Evolutionary conservation across 768 basidiomycete species (phyloP).

Genomic region (Boletus rubropictus): DNA sequence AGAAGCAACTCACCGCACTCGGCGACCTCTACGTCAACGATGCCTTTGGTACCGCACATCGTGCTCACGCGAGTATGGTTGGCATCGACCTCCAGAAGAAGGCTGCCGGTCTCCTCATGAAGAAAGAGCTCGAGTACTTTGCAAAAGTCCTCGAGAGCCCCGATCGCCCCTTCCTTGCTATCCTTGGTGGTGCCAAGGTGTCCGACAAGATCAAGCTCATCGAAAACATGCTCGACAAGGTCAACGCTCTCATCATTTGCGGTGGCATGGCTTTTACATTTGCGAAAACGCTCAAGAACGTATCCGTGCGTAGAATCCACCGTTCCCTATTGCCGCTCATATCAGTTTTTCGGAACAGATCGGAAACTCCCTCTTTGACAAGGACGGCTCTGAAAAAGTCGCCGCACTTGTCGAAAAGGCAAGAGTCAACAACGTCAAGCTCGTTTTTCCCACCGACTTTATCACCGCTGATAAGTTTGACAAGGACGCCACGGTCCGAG

Average conservation of each 20-base stretch:
- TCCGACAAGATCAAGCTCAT: conserved; percentile 99
- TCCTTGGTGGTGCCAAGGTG: conserved; percentile 97
- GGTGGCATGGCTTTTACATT: conserved; percentile 99
- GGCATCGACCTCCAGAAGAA: conserved; percentile 88
- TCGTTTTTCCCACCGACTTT: conserved; percentile 95
- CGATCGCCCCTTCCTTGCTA: conserved; percentile 94
- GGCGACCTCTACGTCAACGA: conserved; percentile 98
- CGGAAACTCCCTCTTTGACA: conserved; percentile 91
- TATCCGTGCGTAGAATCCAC: conserved; percentile 45
- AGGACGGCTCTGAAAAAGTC: conserved; percentile 84
- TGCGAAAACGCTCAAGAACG: conserved; percentile 84
- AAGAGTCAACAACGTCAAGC: conserved; percentile 82
- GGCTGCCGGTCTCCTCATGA: conserved; percentile 94
- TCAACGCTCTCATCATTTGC: conserved; percentile 91
- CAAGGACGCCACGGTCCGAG: conserved; percentile 75
- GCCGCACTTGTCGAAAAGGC: conserved; percentile 82
- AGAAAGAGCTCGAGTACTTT: conserved; percentile 98
- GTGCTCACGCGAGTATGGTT: conserved; percentile 98
- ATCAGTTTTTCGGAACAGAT: conserved; percentile 44
- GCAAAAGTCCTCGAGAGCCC: conserved; percentile 95
- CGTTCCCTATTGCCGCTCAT: not conserved
- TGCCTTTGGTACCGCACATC: conserved; percentile 97
- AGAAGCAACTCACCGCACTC: conserved; percentile 80
- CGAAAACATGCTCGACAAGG: conserved; percentile 99
- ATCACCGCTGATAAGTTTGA: conserved; percentile 93